phyloP scores from a whole-genome alignment of 805 yeast genomes.

The Cyberlindnera mississippiensis region DNA sequence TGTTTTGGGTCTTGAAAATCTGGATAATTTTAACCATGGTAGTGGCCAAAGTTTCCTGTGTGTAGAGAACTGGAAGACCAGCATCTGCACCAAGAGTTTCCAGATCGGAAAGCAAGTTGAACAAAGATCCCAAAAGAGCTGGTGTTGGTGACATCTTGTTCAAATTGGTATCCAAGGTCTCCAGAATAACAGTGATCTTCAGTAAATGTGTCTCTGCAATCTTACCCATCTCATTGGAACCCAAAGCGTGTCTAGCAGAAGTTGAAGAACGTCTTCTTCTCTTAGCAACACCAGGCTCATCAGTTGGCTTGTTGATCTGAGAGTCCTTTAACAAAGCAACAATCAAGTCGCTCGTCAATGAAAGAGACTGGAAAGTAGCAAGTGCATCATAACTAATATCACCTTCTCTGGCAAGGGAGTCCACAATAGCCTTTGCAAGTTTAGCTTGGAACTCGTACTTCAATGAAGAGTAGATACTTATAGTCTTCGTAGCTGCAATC shows the following conservation, averaged over 20 bases:
- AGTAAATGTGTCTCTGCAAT: slow-evolving; percentile 77
- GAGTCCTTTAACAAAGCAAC: slow-evolving; percentile 55
- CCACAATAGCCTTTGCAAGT: slow-evolving; percentile 57
- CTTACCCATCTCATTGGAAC: slow-evolving; percentile 60
- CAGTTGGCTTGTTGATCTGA: slow-evolving; percentile 46
- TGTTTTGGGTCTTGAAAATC: slow-evolving; percentile 40
- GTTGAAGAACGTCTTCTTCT: slow-evolving; percentile 83
- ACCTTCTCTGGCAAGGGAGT: slow-evolving; percentile 42
- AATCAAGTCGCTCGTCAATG: slow-evolving; percentile 53
- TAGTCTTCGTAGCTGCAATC: slow-evolving; percentile 47
- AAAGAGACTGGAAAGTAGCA: slow-evolving; percentile 49
- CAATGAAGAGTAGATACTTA: slow-evolving; percentile 52
- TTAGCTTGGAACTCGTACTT: slow-evolving; percentile 54
- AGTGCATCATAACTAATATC: slow-evolving; percentile 47
- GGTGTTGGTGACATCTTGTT: slow-evolving; percentile 34
- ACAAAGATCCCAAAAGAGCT: slow-evolving; percentile 46
- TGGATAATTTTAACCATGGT: slow-evolving; percentile 73
- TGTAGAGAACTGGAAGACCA: slow-evolving; percentile 82
- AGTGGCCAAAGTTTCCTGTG: slow-evolving; percentile 86
- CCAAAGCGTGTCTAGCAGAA: slow-evolving; percentile 69
- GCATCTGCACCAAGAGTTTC: slow-evolving; percentile 89
- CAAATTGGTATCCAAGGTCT: slow-evolving; percentile 58
- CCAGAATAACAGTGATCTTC: slow-evolving; percentile 74
- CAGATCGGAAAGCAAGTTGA: slow-evolving; percentile 64
- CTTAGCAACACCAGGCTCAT: slow-evolving; percentile 49